These are phyloP conservation scores for Clarireedia homoeocarpa DNA, from an alignment of 2,329 filamentous ascomycete species.

Conservation along the genomic window DNA sequence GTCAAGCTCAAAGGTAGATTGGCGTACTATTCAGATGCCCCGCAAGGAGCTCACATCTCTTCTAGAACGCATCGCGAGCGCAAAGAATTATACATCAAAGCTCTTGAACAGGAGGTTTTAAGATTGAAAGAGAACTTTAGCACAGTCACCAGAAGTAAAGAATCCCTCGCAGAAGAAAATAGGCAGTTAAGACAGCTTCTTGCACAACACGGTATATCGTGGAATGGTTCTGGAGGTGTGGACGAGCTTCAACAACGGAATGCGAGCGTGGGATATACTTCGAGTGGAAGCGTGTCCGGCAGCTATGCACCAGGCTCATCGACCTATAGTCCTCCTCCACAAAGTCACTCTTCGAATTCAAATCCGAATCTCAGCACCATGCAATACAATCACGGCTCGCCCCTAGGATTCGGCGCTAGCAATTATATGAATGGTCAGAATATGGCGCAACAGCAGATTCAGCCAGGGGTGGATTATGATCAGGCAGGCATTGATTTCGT, in stretches of 20 bases:
- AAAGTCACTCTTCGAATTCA: constrained; percentile 13
- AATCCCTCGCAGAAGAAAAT: constrained; percentile 72
- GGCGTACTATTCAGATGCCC: too few species aligned
- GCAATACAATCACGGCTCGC: neutral
- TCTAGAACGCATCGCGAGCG: constrained; percentile 87
- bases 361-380: constrained; percentile 12
- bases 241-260: constrained; percentile 30
- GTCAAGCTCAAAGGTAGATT: constrained; percentile 82
- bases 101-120: constrained; percentile 83
- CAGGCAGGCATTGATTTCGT: constrained; percentile 86
- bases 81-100: constrained; percentile 93
- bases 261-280: constrained; percentile 40
- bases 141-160: constrained; percentile 66
- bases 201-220: constrained; percentile 43
- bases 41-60: too few species aligned
- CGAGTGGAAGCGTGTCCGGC: constrained; percentile 51
- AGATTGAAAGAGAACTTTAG: constrained; percentile 81
- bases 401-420: neutral
- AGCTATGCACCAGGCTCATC: constrained; percentile 47
- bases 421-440: constrained; percentile 15
- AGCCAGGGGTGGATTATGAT: constrained; percentile 58
- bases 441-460: constrained; percentile 22
- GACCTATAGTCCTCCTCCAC: constrained; percentile 25
- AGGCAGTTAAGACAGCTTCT: constrained; percentile 56
- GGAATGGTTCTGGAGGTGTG: constrained; percentile 26